Evolutionary conservation across 139 green algal species (phyloP).

Genomic region (Picochlorum sp.): DNA sequence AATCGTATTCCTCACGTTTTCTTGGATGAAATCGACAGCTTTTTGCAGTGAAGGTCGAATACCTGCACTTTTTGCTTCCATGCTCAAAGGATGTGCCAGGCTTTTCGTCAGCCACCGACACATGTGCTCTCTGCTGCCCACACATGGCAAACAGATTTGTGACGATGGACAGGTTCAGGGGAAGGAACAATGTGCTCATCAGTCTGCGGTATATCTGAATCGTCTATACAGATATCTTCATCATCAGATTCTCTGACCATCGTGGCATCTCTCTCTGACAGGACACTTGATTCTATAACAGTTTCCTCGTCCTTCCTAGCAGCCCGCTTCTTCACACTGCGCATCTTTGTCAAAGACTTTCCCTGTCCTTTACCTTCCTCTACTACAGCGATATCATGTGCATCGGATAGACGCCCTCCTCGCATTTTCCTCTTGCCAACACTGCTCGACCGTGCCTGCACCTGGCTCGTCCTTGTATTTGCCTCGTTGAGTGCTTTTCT

Average conservation of each 20-base stretch:
- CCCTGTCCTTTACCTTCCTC: conserved; percentile 23
- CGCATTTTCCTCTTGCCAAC: neutral
- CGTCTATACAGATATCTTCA: neutral
- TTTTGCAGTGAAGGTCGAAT: neutral
- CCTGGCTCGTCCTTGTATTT: no score
- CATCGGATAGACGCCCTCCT: neutral
- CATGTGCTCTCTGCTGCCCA: neutral
- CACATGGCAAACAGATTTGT: no score
- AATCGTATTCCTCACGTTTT: conserved; percentile 15
- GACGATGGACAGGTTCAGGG: no score
- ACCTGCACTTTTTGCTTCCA: neutral
- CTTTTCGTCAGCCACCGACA: neutral
- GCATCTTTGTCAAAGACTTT: neutral
- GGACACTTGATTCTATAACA: neutral
- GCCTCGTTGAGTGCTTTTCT: no score
- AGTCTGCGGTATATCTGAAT: neutral
- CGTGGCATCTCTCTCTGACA: conserved; percentile 6
- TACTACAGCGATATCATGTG: neutral
- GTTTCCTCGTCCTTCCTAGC: neutral
- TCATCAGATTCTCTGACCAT: neutral
- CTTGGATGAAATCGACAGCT: neutral
- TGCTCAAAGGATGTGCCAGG: conserved; percentile 5
- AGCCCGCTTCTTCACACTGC: neutral
- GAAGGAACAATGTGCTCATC: neutral
- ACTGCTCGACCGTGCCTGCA: neutral